Evolutionary conservation across 495 filamentous ascomycete genomes (phyloP).

Genomic region (Aspergillus sclerotioniger): DNA sequence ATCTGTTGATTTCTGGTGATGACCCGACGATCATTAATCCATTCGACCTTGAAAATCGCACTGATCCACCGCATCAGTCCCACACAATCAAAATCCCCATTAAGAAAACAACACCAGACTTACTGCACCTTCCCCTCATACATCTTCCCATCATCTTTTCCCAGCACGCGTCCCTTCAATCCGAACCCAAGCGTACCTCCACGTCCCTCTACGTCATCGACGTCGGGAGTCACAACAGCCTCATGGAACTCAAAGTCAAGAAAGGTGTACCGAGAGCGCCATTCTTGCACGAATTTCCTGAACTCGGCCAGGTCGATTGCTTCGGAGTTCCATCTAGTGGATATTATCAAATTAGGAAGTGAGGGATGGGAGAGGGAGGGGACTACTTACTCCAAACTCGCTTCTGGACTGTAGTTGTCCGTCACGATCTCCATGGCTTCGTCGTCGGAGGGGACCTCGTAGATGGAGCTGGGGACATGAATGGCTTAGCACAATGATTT

Average conservation of each 20-base stretch:
- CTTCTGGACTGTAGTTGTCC: neutral
- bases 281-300: neutral
- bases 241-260: neutral
- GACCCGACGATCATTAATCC: neutral
- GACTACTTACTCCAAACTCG: neutral
- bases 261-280: neutral
- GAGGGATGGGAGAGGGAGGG: neutral
- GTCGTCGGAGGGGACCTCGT: neutral
- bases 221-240: neutral
- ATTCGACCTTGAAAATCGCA: neutral
- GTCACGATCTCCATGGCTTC: neutral
- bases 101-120: neutral
- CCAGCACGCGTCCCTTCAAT: neutral
- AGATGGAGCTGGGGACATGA: neutral
- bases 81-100: neutral
- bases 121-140: slow-evolving; percentile 1
- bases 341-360: neutral
- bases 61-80: neutral
- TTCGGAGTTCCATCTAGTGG: neutral
- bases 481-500: neutral
- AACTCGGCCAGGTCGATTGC: neutral
- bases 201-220: neutral
- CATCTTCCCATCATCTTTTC: neutral
- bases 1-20: neutral
- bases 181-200: neutral